Evolutionary conservation across 805 yeast genomes (phyloP), one percentile per base, ranked within the genome.

Genomic region (Pichia scutulata): DNA sequence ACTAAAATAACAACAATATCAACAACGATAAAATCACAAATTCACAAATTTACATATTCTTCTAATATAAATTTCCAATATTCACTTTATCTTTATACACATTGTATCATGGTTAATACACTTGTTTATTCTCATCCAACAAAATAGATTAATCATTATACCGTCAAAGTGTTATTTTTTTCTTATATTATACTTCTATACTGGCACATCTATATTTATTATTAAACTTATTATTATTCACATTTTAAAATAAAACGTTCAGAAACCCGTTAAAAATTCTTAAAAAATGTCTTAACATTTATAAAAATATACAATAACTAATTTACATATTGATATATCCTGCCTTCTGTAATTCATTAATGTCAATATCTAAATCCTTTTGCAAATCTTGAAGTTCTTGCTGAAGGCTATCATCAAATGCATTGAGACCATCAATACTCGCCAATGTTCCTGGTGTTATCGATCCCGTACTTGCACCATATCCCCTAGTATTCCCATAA

Each of bases 301-400:
- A 19, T 19, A 24, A 25, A 14, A 42, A 16, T n/a, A 25, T 21
- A 22, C 12, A 26, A 19, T 9, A 33, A 33, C 18, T 33, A 33
- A 33, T 16, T 28, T 40, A 47, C 43, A 45, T 25, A 41, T 48
- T 48, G 36, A 54, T 39, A 43, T 52, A 57, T 9, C 58, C 59
- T 4, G 52, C 57, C 44, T 50, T 49, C 26, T 50, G 53, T 24
- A 57, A 28, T 28, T 57, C 50, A 39, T 48, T 44, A 10, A 55
- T 50, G 40, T 51, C 55, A 22, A 55, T 54, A 28, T 58, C 56
- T 16, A 58, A 47, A 39, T 57, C 62, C 13, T 51, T 47, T 43
- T 56, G 60, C 39, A 59, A 48, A 30, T 58, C 62, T 19, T 51
- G 54, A 30, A 58, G 53, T 41, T 57, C 60, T 33, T 57, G 57